Evolutionary conservation across 1,139 yeast genomes (phyloP).

Genomic region (Diutina neorugosa): DNA sequence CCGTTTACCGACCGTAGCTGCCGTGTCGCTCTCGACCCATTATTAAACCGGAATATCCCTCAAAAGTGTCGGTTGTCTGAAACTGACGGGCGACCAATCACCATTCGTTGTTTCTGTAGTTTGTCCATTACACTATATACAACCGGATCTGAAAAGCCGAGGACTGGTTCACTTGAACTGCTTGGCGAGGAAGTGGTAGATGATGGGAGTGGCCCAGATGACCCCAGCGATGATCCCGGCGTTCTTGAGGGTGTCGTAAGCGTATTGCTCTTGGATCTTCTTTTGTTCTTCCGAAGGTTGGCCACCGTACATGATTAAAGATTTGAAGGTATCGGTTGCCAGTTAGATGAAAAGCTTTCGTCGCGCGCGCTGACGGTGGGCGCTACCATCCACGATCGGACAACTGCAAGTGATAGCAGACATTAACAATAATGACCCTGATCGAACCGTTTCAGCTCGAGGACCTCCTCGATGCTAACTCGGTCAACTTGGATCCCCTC

Average conservation of each 20-base stretch:
- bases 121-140: neutral
- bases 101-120: neutral
- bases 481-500: slow-evolving; percentile 73
- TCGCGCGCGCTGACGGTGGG: neutral
- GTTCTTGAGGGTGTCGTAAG: slow-evolving; percentile 50
- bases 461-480: slow-evolving; percentile 60
- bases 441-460: slow-evolving; percentile 77
- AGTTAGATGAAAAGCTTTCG: neutral
- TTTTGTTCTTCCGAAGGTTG: slow-evolving; percentile 57
- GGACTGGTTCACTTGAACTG: slow-evolving; percentile 25
- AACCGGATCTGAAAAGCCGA: neutral
- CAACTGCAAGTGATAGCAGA: neutral
- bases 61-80: neutral
- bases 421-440: too few relatives aligned
- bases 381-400: neutral
- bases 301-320: neutral
- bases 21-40: too few relatives aligned
- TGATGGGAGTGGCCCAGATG: slow-evolving; percentile 65
- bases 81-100: neutral
- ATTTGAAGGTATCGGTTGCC: neutral
- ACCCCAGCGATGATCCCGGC: slow-evolving; percentile 68
- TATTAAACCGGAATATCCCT: too few relatives aligned
- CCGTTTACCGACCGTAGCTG: neutral
- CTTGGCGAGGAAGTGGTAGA: slow-evolving; percentile 48
- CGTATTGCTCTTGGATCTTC: slow-evolving; percentile 58